Conservation (phyloP, 2,329 filamentous ascomycete genomes). For the Cladosporium colombiae region DNA sequence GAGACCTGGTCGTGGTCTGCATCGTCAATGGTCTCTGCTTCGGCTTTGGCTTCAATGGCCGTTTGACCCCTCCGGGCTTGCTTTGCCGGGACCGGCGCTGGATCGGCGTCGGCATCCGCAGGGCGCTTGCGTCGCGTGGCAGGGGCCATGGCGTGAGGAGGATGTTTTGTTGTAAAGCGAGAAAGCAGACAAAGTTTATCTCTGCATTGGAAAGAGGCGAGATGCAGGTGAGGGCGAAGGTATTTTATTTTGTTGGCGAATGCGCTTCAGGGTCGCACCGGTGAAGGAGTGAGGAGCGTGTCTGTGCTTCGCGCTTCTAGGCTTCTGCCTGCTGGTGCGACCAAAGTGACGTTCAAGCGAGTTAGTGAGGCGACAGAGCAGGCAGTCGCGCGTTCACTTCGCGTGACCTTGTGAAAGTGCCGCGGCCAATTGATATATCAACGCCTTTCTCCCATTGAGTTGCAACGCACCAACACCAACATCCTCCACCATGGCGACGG, state of each 20-base stretch:
- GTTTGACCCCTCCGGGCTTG: slow-evolving; percentile 14
- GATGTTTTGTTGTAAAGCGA: background rate
- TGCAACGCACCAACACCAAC: background rate
- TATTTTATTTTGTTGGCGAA: background rate
- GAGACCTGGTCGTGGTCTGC: slow-evolving; percentile 14
- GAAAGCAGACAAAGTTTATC: background rate
- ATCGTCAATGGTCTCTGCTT: slow-evolving; percentile 1
- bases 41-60: slow-evolving; percentile 16
- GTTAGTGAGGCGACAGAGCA: slow-evolving; percentile 11
- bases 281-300: background rate
- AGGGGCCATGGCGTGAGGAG: slow-evolving; percentile 4
- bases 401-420: background rate
- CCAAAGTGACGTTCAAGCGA: background rate
- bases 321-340: slow-evolving; percentile 12
- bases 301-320: background rate
- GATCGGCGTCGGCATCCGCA: background rate
- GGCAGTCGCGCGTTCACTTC: background rate
- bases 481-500: slow-evolving; percentile 7
- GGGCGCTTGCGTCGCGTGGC: slow-evolving; percentile 12
- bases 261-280: background rate
- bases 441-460: background rate
- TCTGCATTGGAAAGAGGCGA: background rate
- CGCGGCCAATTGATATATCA: background rate
- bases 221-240: background rate
- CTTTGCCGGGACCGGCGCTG: slow-evolving; percentile 9